Conservation (phyloP, 1,284 basidiomycete species). For the Bondarzewia mesenterica region DNA sequence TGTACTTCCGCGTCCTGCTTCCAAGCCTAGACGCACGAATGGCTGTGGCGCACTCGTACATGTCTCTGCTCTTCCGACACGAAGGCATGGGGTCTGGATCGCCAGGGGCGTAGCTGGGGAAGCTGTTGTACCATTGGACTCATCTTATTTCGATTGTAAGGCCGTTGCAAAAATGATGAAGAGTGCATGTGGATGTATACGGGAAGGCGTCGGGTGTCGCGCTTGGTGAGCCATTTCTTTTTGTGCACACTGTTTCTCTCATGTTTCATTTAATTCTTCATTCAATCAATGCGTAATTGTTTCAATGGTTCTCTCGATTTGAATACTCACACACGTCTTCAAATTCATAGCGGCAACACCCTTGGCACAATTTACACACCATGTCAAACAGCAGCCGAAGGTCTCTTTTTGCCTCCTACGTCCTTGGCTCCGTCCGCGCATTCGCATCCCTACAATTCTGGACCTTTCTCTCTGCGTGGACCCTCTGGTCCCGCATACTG, state of each 20-base stretch:
- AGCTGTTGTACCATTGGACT: constrained; percentile 30
- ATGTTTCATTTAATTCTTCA: constrained; percentile 8
- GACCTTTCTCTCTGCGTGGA: background rate
- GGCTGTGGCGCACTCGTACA: constrained; percentile 59
- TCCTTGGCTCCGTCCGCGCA: constrained; percentile 18
- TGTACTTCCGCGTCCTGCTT: constrained; percentile 3
- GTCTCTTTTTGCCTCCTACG: constrained; percentile 28
- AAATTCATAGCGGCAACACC: constrained; percentile 44
- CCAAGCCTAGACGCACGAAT: constrained; percentile 25
- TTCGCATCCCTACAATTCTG: background rate
- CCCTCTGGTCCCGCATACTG: constrained; percentile 11
- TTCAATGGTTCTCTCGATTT: background rate
- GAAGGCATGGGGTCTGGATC: constrained; percentile 45
- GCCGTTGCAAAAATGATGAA: background rate
- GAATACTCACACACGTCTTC: constrained; percentile 4
- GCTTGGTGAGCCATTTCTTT: constrained; percentile 37
- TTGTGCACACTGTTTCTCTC: background rate
- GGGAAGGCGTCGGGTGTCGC: constrained; percentile 56
- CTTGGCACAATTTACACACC: constrained; percentile 54
- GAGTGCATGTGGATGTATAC: constrained; percentile 53
- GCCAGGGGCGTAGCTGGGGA: constrained; percentile 41
- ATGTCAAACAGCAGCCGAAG: constrained; percentile 47
- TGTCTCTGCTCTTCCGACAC: constrained; percentile 40
- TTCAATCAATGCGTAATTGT: constrained; percentile 2
- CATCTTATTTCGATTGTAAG: background rate